A percentile compares a stretch with the other conserved stretches of the same genome.
phyloP scores from a whole-genome alignment of 768 basidiomycete genomes.

The Mycena kentingensis region DNA sequence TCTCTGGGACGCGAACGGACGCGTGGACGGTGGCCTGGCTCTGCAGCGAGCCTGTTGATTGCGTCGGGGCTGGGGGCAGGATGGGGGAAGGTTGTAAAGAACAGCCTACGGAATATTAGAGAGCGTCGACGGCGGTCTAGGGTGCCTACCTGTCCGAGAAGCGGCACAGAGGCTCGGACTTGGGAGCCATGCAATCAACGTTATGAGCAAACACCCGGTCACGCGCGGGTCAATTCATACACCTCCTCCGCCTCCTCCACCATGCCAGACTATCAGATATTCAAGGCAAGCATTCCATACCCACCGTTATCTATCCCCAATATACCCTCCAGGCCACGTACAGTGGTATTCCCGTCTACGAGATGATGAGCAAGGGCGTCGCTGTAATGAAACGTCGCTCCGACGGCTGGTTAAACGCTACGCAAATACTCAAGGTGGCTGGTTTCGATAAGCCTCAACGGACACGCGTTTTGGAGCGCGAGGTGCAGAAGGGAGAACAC shows the following conservation, averaged over 20 bases:
- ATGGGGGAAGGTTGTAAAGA: constrained; percentile 86
- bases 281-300: constrained; percentile 65
- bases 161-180: constrained; percentile 77
- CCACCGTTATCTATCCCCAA: constrained; percentile 23
- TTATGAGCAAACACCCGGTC: too few species aligned
- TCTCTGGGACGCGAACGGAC: constrained; percentile 62
- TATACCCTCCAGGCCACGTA: constrained; percentile 70
- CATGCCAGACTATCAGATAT: constrained; percentile 87
- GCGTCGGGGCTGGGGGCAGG: constrained; percentile 66
- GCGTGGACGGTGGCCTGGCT: constrained; percentile 56
- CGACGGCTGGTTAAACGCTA: constrained; percentile 98
- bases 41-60: constrained; percentile 61
- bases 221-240: too few species aligned
- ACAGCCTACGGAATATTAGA: constrained; percentile 55
- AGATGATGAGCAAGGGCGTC: constrained; percentile 94
- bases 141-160: constrained; percentile 70
- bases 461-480: constrained; percentile 94
- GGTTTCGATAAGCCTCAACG: constrained; percentile 99
- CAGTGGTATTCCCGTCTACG: constrained; percentile 90
- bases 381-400: constrained; percentile 97
- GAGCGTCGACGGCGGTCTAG: constrained; percentile 17
- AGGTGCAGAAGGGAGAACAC: constrained; percentile 98
- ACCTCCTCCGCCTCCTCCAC: constrained; percentile 2
- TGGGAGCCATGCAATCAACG: constrained; percentile 50
- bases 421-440: constrained; percentile 97